Base-by-base conservation (phyloP, 768 basidiomycete species). In the Pisolithus albus region DNA sequence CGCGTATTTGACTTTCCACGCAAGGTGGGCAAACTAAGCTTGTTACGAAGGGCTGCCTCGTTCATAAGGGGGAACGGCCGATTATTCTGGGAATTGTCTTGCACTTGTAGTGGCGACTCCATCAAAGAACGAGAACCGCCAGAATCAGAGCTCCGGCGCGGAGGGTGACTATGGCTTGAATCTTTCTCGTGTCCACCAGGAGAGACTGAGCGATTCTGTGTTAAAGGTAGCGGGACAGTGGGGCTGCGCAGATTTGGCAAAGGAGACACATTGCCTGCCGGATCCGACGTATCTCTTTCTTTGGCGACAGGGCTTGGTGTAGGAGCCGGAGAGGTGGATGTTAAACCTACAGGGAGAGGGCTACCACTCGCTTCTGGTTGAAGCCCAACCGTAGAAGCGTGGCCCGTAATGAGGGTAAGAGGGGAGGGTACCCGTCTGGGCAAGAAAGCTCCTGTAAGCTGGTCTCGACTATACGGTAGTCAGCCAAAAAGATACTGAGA, bases 1-100 rank as follows among this genome's bases (percentile, higher is more conserved):
- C 59, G 67, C 24, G 51, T 47, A 49, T 46, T 63, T 32, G 57
- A 58, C 55, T 66, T 73, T n/a, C 79, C 67, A 13, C 83, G 75
- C 5, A 89, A 71, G 46, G 78, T 82, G 1, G 86, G 84, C 4
- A 89, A 69, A 28, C 85, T 87, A 7, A 90, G 70, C 59, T 88
- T 89, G 0, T 77, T 73, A 6, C 77, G 76, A 10, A 88, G 66
- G 0, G 67, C 57, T 10, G 46, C 36, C n/a, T 63, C 70, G 11
- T 71, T 66, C 8, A 42, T 39, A 24, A 69, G 54, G 0, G 67
- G 62, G 15, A 61, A 62, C 4, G 49, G 44, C 3, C 66, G 66
- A 9, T 64, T 23, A 46, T 43, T 54, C 26, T 59, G 66, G 0
- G 79, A 75, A 2, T 61, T 71, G 3, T 78, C 74, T 0, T 51